These are phyloP conservation scores for Cyberlindnera xylosilytica DNA, from an alignment of 805 yeast species.

Conservation along the genomic window DNA sequence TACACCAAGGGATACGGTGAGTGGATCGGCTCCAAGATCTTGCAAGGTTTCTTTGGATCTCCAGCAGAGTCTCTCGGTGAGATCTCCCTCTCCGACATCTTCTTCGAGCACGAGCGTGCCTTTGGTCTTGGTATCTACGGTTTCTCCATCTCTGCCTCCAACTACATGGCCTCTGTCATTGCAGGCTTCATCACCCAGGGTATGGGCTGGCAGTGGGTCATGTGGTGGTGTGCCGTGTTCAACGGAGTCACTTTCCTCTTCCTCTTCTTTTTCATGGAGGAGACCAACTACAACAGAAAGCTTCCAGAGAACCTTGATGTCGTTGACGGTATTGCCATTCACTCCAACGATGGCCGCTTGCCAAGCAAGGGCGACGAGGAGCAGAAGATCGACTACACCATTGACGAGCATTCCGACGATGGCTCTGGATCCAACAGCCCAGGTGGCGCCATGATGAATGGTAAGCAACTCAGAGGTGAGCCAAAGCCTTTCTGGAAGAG, in stretches of 20 bases:
- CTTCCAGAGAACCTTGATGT: conserved; percentile 19
- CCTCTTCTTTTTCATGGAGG: conserved; percentile 48
- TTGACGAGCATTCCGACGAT: conserved; percentile 13
- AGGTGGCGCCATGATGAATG: not conserved
- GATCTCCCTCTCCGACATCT: conserved; percentile 47
- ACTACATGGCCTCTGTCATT: conserved; percentile 55
- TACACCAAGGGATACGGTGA: conserved; percentile 33
- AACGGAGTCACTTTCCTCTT: conserved; percentile 38
- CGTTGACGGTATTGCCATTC: conserved; percentile 4
- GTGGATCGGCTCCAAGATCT: conserved; percentile 37
- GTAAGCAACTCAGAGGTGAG: not conserved
- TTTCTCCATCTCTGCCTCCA: conserved; percentile 49
- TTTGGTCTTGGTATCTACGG: conserved; percentile 48
- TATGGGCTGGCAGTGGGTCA: conserved; percentile 52
- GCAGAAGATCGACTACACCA: conserved; percentile 10
- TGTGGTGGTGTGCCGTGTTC: conserved; percentile 45
- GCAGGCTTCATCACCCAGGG: conserved; percentile 53
- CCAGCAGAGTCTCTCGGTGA: conserved; percentile 49
- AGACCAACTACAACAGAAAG: conserved; percentile 44
- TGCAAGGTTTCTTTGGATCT: conserved; percentile 37
- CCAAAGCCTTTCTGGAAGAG: conserved; percentile 40
- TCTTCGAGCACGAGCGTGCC: conserved; percentile 49
- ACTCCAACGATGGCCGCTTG: not conserved
- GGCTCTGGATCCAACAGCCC: not conserved
- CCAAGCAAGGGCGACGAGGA: conserved; percentile 11